Base-by-base conservation (phyloP, 2,329 filamentous ascomycete genomes). In the Echinosphaeria canescens region DNA sequence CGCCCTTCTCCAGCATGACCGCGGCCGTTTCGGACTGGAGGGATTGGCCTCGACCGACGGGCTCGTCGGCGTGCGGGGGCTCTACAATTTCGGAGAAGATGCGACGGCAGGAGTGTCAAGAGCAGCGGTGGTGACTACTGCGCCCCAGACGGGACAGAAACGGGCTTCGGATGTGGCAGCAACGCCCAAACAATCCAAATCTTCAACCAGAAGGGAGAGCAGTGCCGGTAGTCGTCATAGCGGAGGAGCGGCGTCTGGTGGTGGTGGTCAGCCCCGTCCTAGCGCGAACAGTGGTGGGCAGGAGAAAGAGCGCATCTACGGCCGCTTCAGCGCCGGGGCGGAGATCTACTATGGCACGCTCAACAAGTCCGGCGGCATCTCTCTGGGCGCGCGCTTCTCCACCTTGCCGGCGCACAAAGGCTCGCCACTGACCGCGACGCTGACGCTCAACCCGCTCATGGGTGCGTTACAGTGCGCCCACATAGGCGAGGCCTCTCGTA, bases 261-360 rank as follows among this genome's bases (percentile, higher is more conserved):
- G n/a, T n/a, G n/a, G n/a, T n/a, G n/a, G n/a, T n/a, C n/a, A n/a
- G n/a, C n/a, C n/a, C n/a, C n/a, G n/a, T n/a, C n/a, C n/a, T n/a
- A n/a, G n/a, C n/a, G n/a, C n/a, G n/a, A n/a, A n/a, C n/a, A n/a
- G n/a, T n/a, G n/a, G n/a, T n/a, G n/a, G n/a, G n/a, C n/a, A n/a
- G n/a, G 55, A 66, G 23, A 54, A 48, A 31, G 70, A 75, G 42
- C 65, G 61, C 37, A 67, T 73, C 31, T 75, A 70, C 52, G 84
- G 78, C 7, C 71, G 85, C 13, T 81, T 95, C 44, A 91, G 80
- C 41, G 79, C 80, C 3, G 88, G 88, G 19, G 85, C 73, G 29
- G 88, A 98, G 49, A 59, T 91, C 19, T 98, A 95, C 53, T 98
- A 98, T 53, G 88, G 85, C 13, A 75, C 84, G 1, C 53, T 93